Conservation (phyloP, 108 stramenopile species). For the Stephanodiscus minutulus region DNA sequence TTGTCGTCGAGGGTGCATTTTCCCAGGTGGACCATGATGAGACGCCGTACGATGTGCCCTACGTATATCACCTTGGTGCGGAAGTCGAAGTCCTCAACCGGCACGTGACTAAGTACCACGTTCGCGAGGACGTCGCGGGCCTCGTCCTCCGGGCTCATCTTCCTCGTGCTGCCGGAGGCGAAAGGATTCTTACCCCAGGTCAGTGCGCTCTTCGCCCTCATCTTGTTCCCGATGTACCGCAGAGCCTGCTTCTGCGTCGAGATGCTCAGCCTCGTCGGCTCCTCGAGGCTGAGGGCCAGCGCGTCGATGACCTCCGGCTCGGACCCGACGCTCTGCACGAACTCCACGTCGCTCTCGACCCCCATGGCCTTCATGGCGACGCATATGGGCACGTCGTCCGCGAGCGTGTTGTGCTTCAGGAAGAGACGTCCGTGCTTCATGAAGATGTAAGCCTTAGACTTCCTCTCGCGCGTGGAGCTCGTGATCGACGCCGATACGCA, state of each 20-base stretch:
- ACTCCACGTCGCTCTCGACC: slow-evolving; percentile 92
- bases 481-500: slow-evolving; percentile 89
- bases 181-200: slow-evolving; percentile 27
- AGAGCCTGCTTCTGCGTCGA: slow-evolving; percentile 90
- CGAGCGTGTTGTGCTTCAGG: slow-evolving; percentile 96
- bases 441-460: slow-evolving; percentile 88
- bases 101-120: slow-evolving; percentile 95
- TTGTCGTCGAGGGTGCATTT: slow-evolving; percentile 92
- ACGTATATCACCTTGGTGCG: slow-evolving; percentile 92
- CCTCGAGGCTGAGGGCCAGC: slow-evolving; percentile 92
- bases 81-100: slow-evolving; percentile 90
- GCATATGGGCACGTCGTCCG: slow-evolving; percentile 97
- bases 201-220: slow-evolving; percentile 71
- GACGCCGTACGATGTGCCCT: slow-evolving; percentile 92
- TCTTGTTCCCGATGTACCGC: slow-evolving; percentile 92
- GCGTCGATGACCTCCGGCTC: slow-evolving; percentile 89
- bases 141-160: slow-evolving; percentile 86
- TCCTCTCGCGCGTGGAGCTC: slow-evolving; percentile 93
- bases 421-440: slow-evolving; percentile 90
- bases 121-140: slow-evolving; percentile 95
- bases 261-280: slow-evolving; percentile 83
- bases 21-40: slow-evolving; percentile 89
- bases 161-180: slow-evolving; percentile 46
- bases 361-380: slow-evolving; percentile 97
- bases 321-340: slow-evolving; percentile 94